Base-by-base conservation (phyloP, 1,284 basidiomycete species). In the Trichosporon ovoides region DNA sequence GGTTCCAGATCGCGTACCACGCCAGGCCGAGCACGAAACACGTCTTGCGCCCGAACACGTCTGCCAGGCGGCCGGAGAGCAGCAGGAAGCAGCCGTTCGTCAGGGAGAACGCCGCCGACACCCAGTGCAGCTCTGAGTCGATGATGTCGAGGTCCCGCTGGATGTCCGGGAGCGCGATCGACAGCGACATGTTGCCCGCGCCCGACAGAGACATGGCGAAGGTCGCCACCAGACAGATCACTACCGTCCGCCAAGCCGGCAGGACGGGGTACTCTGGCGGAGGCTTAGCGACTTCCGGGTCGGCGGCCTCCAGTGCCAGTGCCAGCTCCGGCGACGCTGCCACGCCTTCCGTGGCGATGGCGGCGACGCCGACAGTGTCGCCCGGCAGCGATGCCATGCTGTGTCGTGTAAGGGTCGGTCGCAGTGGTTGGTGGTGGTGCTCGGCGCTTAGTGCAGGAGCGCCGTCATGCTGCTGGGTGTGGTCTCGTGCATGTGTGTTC, bases 61-160 rank as follows among this genome's bases (percentile, higher is more conserved):
- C 88, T 5, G 87, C 86, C 4, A 89, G 70, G 40, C 87, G 79
- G 0, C 88, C 88, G 37, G 84, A 83, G 1, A 88, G 78, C 1
- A 91, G 75, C 11, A 90, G 78, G 38, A 89, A 80, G 61, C 88
- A 89, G 16, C 87, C 88, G 83, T 85, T 63, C 10, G 55, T 68
- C 19, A 72, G 66, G 0, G 82, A 71, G 67, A 82, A 84, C 3
- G 83, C 81, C 6, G 81, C 81, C 10, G 84, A 70, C 3, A 87
- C 76, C 88, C 88, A 90, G 63, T 88, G 84, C 1, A 89, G 74
- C 59, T 72, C 63, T 35, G 57, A 48, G 28, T 68, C 66, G 35
- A 80, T 70, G 40, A 81, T 76, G 24, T 76, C 28, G 34, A 87
- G 73, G 28, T 83, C 81, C 11, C 66, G 66, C 38, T 82, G 82